Evolutionary conservation across 106 monocot genomes (phyloP).

Genomic region (Cymbidium sinense): DNA sequence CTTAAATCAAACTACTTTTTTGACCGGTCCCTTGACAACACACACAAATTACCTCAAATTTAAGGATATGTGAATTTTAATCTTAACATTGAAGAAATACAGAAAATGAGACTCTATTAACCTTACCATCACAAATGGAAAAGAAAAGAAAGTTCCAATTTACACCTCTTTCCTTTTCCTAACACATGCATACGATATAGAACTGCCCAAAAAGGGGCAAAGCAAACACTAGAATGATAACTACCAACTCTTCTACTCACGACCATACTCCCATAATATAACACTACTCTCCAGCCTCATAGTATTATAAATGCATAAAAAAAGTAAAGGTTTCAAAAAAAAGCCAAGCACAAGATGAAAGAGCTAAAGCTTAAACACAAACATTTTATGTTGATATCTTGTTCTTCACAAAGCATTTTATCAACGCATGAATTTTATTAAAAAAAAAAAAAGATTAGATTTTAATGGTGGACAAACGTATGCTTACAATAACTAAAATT

Average conservation of each 20-base stretch:
- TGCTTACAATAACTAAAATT: background rate
- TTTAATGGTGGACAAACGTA: background rate
- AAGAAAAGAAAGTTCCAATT: background rate
- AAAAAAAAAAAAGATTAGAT: background rate
- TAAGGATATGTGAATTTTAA: background rate
- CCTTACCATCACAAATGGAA: background rate
- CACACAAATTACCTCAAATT: background rate
- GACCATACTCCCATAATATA: background rate
- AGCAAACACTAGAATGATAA: background rate
- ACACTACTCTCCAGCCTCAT: background rate
- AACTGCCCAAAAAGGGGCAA: too few species aligned
- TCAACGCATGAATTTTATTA: background rate
- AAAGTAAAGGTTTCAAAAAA: background rate
- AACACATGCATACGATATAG: background rate
- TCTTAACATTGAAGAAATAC: background rate
- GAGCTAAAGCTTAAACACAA: background rate
- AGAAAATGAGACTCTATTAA: background rate
- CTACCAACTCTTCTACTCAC: background rate
- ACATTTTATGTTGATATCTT: background rate
- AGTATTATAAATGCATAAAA: background rate
- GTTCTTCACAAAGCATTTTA: background rate
- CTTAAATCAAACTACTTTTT: background rate
- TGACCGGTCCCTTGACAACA: background rate
- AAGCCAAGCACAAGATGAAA: background rate
- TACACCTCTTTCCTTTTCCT: background rate